phyloP scores from a whole-genome alignment of 169 alveolate species.

The Eimeria sp. region DNA sequence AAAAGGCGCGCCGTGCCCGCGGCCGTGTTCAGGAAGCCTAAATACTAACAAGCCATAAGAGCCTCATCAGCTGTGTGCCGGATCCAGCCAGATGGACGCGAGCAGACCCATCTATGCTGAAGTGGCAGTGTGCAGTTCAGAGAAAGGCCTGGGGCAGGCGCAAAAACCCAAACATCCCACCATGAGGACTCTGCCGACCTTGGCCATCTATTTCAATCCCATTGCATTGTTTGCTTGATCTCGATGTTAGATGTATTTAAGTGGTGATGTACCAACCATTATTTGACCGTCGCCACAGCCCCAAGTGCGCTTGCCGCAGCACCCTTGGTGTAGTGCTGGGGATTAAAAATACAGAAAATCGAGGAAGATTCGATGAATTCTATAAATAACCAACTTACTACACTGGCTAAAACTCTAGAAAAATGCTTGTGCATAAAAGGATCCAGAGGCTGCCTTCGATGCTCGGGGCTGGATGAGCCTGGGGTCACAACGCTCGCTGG shows the following conservation, averaged over 20 bases:
- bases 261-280: background rate
- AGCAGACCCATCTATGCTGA: background rate
- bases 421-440: background rate
- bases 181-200: background rate
- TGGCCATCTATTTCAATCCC: background rate
- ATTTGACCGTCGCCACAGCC: conserved; percentile 11
- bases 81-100: background rate
- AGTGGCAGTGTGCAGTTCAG: background rate
- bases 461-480: conserved; percentile 22
- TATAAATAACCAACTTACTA: background rate
- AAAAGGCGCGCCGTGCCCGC: background rate
- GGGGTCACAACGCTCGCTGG: background rate
- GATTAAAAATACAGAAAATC: background rate
- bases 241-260: background rate
- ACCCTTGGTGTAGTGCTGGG: background rate
- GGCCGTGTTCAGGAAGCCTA: background rate
- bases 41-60: background rate
- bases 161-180: background rate
- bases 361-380: background rate
- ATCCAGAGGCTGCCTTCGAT: background rate
- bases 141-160: background rate
- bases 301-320: background rate
- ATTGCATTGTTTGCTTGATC: background rate
- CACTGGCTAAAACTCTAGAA: background rate
- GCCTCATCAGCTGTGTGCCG: background rate